These are phyloP conservation scores for Nicotiana obtusifolia DNA, from an alignment of 257 asterid genomes.

Conservation along the genomic window DNA sequence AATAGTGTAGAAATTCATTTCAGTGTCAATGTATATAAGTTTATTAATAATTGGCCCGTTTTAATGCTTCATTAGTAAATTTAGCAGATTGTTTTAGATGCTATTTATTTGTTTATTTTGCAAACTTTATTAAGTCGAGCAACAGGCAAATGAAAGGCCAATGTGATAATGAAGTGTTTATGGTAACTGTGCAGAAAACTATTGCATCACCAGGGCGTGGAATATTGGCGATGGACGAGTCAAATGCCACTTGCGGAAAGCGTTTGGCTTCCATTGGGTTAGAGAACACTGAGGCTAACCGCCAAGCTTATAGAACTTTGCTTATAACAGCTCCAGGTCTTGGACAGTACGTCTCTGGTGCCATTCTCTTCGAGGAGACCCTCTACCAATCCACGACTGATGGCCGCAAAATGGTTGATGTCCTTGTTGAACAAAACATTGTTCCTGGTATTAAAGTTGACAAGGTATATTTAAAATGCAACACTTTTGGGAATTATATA, in stretches of 20 bases:
- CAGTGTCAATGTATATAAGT: background rate
- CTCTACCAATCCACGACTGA: slow-evolving; percentile 5
- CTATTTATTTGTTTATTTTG: too few species aligned
- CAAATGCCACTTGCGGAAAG: background rate
- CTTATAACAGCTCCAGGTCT: slow-evolving; percentile 10
- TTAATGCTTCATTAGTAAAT: too few species aligned
- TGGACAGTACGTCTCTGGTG: slow-evolving; percentile 4
- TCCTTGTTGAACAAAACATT: slow-evolving; percentile 21
- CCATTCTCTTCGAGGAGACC: background rate
- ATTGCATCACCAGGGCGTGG: slow-evolving; percentile 26
- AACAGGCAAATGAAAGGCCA: background rate
- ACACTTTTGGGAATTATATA: too few species aligned
- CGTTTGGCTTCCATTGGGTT: background rate
- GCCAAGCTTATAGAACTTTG: slow-evolving; percentile 15
- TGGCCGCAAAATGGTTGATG: slow-evolving; percentile 19
- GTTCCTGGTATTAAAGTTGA: slow-evolving; percentile 26
- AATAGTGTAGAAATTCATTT: background rate
- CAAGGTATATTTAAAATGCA: background rate
- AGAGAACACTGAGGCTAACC: background rate
- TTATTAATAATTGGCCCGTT: background rate
- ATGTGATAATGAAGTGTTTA: background rate
- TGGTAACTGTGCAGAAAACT: slow-evolving; percentile 9
- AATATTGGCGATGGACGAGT: slow-evolving; percentile 20
- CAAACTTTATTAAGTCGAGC: background rate
- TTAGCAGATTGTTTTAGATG: too few species aligned